A percentile compares a stretch with the other conserved stretches of the same genome.
Conservation (phyloP, 2,329 filamentous ascomycete species). For the Paecilomyces variotii region DNA sequence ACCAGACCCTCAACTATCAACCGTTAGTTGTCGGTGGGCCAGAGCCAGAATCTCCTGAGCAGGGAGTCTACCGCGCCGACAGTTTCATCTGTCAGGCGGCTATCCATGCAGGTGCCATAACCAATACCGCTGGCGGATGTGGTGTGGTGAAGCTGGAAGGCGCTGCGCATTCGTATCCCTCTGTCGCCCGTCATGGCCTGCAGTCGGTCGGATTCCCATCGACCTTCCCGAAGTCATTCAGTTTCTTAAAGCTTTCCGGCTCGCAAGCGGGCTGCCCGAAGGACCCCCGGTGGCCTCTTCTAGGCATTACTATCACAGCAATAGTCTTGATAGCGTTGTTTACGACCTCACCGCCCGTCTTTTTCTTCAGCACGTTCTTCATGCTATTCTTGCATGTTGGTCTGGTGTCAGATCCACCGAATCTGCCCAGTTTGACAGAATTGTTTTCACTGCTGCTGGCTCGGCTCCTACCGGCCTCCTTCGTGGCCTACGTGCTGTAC, state of each 20-base stretch:
- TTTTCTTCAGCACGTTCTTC: constrained; percentile 77
- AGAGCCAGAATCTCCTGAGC: constrained; percentile 24
- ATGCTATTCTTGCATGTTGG: constrained; percentile 85
- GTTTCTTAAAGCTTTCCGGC: constrained; percentile 57
- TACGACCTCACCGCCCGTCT: constrained; percentile 66
- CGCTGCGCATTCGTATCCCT: constrained; percentile 54
- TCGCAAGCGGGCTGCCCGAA: constrained; percentile 54
- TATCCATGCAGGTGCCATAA: constrained; percentile 73
- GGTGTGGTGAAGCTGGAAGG: constrained; percentile 72
- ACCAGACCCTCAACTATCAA: constrained; percentile 44
- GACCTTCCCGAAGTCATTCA: constrained; percentile 81
- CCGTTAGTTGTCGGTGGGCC: constrained; percentile 46
- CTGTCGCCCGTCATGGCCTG: constrained; percentile 64
- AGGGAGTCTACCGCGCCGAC: constrained; percentile 72
- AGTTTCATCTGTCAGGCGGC: constrained; percentile 81
- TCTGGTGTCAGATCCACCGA: constrained; percentile 79
- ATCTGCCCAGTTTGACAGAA: constrained; percentile 55
- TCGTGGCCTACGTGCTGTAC: constrained; percentile 82
- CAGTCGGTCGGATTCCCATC: constrained; percentile 71
- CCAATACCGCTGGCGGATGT: constrained; percentile 65
- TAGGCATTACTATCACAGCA: constrained; percentile 74
- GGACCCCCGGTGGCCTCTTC: constrained; percentile 76
- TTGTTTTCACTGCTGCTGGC: constrained; percentile 72
- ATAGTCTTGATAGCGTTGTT: constrained; percentile 72
- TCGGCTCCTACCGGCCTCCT: constrained; percentile 77